These are phyloP conservation scores for Ambrosia trifida DNA, from an alignment of 129 eudicot genomes.

Conservation along the genomic window DNA sequence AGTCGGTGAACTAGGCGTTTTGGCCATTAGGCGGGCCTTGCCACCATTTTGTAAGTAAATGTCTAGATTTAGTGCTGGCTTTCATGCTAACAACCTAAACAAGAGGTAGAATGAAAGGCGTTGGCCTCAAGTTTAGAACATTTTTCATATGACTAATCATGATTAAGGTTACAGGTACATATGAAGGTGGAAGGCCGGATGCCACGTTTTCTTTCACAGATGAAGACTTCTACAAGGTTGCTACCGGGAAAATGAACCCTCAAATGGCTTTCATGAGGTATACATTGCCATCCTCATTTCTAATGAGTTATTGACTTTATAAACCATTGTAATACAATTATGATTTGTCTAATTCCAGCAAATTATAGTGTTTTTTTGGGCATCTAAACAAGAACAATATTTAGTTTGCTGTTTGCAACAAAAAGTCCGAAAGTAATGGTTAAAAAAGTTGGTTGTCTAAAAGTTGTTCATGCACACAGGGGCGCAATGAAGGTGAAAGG, in stretches of 20 bases:
- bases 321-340: neutral
- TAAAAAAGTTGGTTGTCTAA: neutral
- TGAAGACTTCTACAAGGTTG: slow-evolving; percentile 73
- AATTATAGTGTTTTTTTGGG: neutral
- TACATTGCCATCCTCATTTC: neutral
- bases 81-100: neutral
- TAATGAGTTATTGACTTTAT: neutral
- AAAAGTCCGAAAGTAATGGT: neutral
- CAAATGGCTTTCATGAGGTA: slow-evolving; percentile 98
- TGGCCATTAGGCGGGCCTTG: no score
- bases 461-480: slow-evolving; percentile 45
- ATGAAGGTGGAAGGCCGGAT: slow-evolving; percentile 94
- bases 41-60: neutral
- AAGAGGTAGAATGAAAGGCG: neutral
- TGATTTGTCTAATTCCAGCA: neutral
- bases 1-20: no score
- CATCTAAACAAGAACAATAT: neutral
- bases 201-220: slow-evolving; percentile 92
- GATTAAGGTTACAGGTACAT: slow-evolving; percentile 47
- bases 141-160: neutral
- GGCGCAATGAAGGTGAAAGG: slow-evolving; percentile 95
- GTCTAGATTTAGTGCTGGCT: neutral
- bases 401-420: neutral
- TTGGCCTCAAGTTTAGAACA: neutral
- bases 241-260: slow-evolving; percentile 92